Base-by-base conservation (phyloP, 75 land plant genomes). In the Adiantum capillusveneris region DNA sequence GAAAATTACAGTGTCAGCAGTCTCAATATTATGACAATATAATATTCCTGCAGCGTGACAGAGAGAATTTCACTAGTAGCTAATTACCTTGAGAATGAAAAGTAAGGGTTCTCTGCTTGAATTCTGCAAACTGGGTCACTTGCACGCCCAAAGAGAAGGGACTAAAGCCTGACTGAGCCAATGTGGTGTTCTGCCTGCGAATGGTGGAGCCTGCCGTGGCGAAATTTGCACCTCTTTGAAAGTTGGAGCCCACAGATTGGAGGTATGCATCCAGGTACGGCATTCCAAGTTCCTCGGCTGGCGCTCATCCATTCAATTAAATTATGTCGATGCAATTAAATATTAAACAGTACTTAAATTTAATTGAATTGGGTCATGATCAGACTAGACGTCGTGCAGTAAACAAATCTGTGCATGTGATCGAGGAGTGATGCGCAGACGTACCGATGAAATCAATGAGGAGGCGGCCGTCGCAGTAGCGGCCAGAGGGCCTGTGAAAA, bases 391-490 rank as follows among this genome's bases (percentile, higher is more conserved):
- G n/a, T n/a, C n/a, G n/a, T n/a, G n/a, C n/a, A n/a, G n/a, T n/a
- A n/a, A n/a, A n/a, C n/a, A n/a, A n/a, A n/a, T n/a, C n/a, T n/a
- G 3, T 34, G 37, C 37, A 3, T 5, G 37, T 5, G 37, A 34
- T 5, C 37, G 37, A 34, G 9, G 9, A 34, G 9, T 5, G 9
- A 34, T 34, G 37, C 37, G 9, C 37, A 9, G 37, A 34, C 37
- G 7, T 5, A 34, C 37, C 37, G 9, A 84, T 75, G 65, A 81
- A 81, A 46, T 84, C 85, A 29, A 84, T 67, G 22, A 84, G 49
- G 22, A 84, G 60, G 6, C 85, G 75, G 18, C 88, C 88, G 49
- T 81, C 77, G 29, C 45, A 81, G 45, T 55, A 67, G 41, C 88
- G 69, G 7, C 84, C 84, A 27, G 69, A 58, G 5, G 85, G 81